A percentile compares a stretch with the other conserved stretches of the same genome.
Evolutionary conservation across 179 eudicot genomes (phyloP).

Genomic region (Silene noctiflora): DNA sequence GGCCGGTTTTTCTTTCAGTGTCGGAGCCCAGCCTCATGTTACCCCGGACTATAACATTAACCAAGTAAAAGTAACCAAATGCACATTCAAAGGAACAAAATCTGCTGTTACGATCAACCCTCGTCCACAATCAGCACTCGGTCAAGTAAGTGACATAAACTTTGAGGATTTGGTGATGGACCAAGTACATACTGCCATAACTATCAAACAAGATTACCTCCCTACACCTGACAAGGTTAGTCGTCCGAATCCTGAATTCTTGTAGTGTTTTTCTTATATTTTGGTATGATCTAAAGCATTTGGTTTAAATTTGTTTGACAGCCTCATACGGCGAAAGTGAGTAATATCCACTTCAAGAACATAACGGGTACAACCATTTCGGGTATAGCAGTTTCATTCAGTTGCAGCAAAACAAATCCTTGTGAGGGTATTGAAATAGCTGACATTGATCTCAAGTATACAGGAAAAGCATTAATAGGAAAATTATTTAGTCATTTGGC

Average conservation of each 20-base stretch:
- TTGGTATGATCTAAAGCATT: background rate
- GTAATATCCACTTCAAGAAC: constrained; percentile 50
- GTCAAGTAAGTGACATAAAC: constrained; percentile 31
- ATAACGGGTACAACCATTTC: constrained; percentile 48
- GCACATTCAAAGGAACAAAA: constrained; percentile 40
- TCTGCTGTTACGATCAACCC: constrained; percentile 62
- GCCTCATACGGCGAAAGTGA: constrained; percentile 45
- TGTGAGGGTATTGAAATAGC: constrained; percentile 47
- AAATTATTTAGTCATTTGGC: background rate
- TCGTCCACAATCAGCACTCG: constrained; percentile 25
- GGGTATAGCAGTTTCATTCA: constrained; percentile 19
- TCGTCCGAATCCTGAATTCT: no score
- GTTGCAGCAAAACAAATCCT: constrained; percentile 42
- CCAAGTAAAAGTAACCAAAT: constrained; percentile 37
- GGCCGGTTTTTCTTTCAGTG: background rate
- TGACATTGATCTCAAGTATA: constrained; percentile 31
- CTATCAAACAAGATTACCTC: constrained; percentile 34
- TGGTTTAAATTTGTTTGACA: constrained; percentile 1
- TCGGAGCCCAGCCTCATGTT: constrained; percentile 23
- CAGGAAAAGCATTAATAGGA: background rate
- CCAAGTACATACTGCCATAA: constrained; percentile 39
- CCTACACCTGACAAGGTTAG: constrained; percentile 15
- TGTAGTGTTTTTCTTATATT: no score
- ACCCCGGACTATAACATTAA: constrained; percentile 27
- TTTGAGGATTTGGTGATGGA: constrained; percentile 48